These are phyloP conservation scores for Leucaena leucocephala DNA, from an alignment of 306 rosid species.

Conservation along the genomic window DNA sequence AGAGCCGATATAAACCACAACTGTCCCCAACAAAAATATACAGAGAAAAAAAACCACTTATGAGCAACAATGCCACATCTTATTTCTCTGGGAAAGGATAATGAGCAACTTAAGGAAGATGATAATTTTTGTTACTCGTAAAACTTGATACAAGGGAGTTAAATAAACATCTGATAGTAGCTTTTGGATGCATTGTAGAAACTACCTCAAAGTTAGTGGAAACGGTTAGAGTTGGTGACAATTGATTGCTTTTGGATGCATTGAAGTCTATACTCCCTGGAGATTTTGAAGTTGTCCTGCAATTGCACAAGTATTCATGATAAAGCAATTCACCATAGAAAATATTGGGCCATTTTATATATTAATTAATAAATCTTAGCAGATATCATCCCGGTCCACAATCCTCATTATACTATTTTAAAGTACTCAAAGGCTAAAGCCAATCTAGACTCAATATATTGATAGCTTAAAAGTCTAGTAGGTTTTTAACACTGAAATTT, in stretches of 20 bases:
- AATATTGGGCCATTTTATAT: neutral
- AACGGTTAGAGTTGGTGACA: conserved; percentile 74
- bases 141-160: conserved; percentile 20
- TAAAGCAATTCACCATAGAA: conserved; percentile 30
- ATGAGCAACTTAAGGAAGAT: neutral
- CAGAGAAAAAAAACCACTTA: neutral
- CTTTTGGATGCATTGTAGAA: neutral
- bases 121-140: neutral
- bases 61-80: neutral
- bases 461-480: neutral
- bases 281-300: conserved; percentile 76
- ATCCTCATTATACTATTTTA: neutral
- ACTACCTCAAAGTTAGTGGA: conserved; percentile 94
- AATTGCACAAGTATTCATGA: conserved; percentile 37
- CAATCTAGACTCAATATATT: neutral
- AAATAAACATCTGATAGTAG: conserved; percentile 13
- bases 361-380: neutral
- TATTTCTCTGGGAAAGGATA: neutral
- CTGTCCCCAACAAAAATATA: neutral
- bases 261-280: conserved; percentile 63
- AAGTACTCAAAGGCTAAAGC: neutral
- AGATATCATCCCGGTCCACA: neutral
- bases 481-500: neutral
- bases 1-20: neutral
- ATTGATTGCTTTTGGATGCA: conserved; percentile 65